Percentiles rank a stretch among this genome's conserved stretches.
Conservation (phyloP, 805 yeast genomes). For the Lipomyces starkeyi region DNA sequence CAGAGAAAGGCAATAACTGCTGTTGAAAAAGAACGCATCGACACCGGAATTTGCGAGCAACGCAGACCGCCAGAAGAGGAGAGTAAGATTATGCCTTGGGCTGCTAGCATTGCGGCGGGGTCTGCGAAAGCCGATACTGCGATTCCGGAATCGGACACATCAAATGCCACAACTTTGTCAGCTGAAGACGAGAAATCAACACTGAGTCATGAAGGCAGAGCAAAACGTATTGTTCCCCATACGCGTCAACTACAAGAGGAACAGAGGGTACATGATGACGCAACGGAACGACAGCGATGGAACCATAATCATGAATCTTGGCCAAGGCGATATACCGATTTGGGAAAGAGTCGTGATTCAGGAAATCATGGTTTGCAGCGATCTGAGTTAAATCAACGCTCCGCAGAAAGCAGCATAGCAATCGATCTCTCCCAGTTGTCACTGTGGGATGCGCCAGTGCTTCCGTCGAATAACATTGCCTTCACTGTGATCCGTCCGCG, state of each 20-base stretch:
- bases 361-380: neutral
- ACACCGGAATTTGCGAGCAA: neutral
- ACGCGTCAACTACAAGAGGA: neutral
- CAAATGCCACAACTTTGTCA: neutral
- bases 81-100: neutral
- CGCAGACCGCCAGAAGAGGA: neutral
- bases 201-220: neutral
- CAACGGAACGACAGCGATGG: neutral
- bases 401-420: neutral
- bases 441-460: neutral
- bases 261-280: neutral
- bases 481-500: neutral
- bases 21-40: neutral
- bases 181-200: neutral
- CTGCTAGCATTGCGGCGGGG: neutral
- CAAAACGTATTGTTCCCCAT: neutral
- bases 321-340: neutral
- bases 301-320: neutral
- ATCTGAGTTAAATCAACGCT: neutral
- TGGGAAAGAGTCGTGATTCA: neutral
- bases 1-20: neutral
- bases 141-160: neutral
- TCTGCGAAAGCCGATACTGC: neutral
- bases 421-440: neutral
- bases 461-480: neutral